Evolutionary conservation across 768 basidiomycete genomes (phyloP).

Genomic region (Arthromyces matolae): DNA sequence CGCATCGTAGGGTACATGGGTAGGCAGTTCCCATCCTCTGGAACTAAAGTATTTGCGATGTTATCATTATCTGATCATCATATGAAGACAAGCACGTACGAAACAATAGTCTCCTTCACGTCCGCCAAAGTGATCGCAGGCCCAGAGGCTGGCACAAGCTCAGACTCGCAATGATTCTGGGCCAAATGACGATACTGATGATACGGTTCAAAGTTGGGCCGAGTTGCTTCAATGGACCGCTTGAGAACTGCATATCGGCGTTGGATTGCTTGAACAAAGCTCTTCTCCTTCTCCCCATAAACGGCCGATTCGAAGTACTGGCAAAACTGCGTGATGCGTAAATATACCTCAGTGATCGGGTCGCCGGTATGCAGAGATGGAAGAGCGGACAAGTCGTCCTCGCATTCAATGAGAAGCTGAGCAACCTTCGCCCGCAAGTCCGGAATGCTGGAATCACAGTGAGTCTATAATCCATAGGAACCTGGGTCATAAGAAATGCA

Average conservation of each 20-base stretch:
- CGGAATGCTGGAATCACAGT: conserved; percentile 40
- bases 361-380: conserved; percentile 37
- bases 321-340: conserved; percentile 43
- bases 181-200: not conserved
- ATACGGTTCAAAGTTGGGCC: conserved; percentile 38
- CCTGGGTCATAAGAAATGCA: conserved; percentile 25
- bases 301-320: conserved; percentile 30
- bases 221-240: conserved; percentile 31
- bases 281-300: conserved; percentile 31
- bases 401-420: conserved; percentile 32
- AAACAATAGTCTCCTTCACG: conserved; percentile 26
- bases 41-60: conserved; percentile 20
- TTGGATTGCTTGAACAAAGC: conserved; percentile 33
- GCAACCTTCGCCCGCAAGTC: conserved; percentile 37
- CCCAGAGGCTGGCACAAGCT: not conserved
- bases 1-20: conserved; percentile 33
- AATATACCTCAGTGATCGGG: conserved; percentile 43
- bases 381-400: conserved; percentile 31
- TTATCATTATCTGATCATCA: not conserved
- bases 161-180: not conserved
- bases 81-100: no score
- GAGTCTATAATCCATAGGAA: not conserved
- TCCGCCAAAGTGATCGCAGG: conserved; percentile 14
- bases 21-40: conserved; percentile 35
- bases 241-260: conserved; percentile 31